Evolutionary conservation across 345 rosid species (phyloP).

Genomic region (Triadica sebifera): DNA sequence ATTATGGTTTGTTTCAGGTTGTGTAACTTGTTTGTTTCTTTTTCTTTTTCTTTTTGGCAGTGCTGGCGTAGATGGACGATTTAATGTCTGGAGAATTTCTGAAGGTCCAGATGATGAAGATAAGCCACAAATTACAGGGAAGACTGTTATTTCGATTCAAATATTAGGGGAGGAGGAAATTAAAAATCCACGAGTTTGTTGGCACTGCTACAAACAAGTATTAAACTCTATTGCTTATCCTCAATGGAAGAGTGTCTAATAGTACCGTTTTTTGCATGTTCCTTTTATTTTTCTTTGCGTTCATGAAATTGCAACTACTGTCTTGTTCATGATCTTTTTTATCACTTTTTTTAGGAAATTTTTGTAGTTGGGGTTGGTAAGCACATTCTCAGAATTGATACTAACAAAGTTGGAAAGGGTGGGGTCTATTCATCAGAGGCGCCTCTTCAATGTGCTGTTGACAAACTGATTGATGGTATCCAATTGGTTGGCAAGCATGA

Average conservation of each 20-base stretch:
- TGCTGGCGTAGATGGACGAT: slow-evolving; percentile 75
- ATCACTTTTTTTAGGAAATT: slow-evolving; percentile 55
- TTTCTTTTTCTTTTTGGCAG: slow-evolving; percentile 31
- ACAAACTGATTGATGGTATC: slow-evolving; percentile 65
- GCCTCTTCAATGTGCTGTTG: slow-evolving; percentile 67
- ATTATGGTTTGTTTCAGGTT: not conserved
- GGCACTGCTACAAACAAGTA: slow-evolving; percentile 94
- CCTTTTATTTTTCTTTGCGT: not conserved
- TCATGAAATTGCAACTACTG: not conserved
- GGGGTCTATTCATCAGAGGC: slow-evolving; percentile 64
- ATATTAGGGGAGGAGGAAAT: slow-evolving; percentile 53
- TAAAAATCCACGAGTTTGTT: slow-evolving; percentile 75
- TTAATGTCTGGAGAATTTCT: slow-evolving; percentile 73
- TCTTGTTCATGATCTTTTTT: not conserved
- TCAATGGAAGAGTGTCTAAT: not conserved
- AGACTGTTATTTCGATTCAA: slow-evolving; percentile 55
- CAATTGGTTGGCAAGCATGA: slow-evolving; percentile 87
- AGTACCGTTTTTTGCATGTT: not conserved
- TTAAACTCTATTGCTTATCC: slow-evolving; percentile 4
- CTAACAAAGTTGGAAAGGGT: slow-evolving; percentile 63
- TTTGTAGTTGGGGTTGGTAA: slow-evolving; percentile 78
- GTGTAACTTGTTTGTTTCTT: slow-evolving; percentile 5
- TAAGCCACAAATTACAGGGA: slow-evolving; percentile 63
- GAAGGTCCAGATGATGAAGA: slow-evolving; percentile 82
- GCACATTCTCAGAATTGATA: slow-evolving; percentile 63